phyloP scores from a whole-genome alignment of 345 rosid genomes.

The Aquilaria yunnanensis region DNA sequence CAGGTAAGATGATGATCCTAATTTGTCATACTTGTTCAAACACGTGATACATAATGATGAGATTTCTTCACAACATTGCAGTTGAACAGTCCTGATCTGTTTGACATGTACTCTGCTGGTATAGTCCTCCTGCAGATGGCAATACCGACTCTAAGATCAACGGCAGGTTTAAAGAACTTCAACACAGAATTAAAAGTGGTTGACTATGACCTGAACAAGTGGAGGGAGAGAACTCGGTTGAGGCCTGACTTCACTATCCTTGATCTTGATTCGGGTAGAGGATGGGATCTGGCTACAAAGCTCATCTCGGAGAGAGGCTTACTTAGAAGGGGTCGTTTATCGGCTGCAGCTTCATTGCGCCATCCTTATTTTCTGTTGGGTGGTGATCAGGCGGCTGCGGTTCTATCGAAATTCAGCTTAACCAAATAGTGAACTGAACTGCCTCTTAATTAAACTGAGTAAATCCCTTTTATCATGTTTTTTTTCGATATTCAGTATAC shows the following conservation, averaged over 20 bases:
- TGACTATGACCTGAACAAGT: constrained; percentile 58
- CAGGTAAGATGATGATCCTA: constrained; percentile 39
- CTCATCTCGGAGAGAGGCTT: constrained; percentile 76
- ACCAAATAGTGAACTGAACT: constrained; percentile 30
- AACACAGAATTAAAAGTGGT: constrained; percentile 55
- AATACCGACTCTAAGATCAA: constrained; percentile 63
- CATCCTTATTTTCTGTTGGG: constrained; percentile 93
- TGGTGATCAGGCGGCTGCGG: constrained; percentile 90
- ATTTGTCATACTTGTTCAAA: too few species aligned
- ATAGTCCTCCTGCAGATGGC: constrained; percentile 94
- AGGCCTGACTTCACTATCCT: constrained; percentile 76
- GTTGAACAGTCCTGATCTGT: constrained; percentile 94
- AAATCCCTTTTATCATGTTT: not conserved
- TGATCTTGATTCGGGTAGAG: constrained; percentile 89
- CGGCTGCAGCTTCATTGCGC: constrained; percentile 85
- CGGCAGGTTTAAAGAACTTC: constrained; percentile 74
- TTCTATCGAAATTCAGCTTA: constrained; percentile 73
- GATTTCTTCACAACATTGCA: constrained; percentile 28
- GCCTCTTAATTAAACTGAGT: constrained; percentile 9
- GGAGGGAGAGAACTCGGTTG: constrained; percentile 63
- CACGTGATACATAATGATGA: not conserved
- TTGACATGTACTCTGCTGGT: constrained; percentile 89
- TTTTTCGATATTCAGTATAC: not conserved
- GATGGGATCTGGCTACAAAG: constrained; percentile 93
- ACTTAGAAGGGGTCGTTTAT: constrained; percentile 78